A percentile compares a stretch with the other conserved stretches of the same genome.
Conservation (phyloP, 495 filamentous ascomycete species). For the Amphirosellinia nigrospora region DNA sequence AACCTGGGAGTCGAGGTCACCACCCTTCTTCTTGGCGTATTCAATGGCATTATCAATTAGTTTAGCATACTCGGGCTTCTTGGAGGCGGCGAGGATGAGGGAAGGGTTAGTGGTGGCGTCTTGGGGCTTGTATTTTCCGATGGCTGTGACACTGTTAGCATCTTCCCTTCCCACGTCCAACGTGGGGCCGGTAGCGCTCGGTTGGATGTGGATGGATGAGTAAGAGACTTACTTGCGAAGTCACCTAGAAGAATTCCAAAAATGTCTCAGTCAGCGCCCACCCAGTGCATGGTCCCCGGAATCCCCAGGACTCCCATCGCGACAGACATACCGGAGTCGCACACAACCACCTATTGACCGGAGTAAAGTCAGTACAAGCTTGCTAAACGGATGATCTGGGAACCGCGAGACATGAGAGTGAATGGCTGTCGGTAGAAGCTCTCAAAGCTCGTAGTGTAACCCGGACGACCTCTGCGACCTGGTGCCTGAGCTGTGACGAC, state of each 20-base stretch:
- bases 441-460: not conserved
- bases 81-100: slow-evolving; percentile 94
- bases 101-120: slow-evolving; percentile 99
- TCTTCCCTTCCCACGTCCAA: too few relatives aligned
- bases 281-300: slow-evolving; percentile 12
- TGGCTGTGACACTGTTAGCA: slow-evolving; percentile 63
- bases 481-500: slow-evolving; percentile 26
- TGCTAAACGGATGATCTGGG: slow-evolving; percentile 35
- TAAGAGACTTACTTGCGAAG: slow-evolving; percentile 70
- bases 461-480: slow-evolving; percentile 17
- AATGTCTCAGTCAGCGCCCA: slow-evolving; percentile 32
- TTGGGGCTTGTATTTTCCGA: slow-evolving; percentile 99
- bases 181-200: not conserved
- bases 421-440: not conserved
- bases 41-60: slow-evolving; percentile 86
- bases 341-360: slow-evolving; percentile 77
- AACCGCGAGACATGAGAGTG: not conserved
- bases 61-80: slow-evolving; percentile 95
- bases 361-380: slow-evolving; percentile 12
- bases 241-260: slow-evolving; percentile 59
- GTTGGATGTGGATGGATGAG: not conserved
- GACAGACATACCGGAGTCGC: slow-evolving; percentile 83
- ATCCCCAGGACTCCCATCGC: not conserved
- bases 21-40: slow-evolving; percentile 79
- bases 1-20: slow-evolving; percentile 74